These are phyloP conservation scores for Biscogniauxia mediterranea DNA, from an alignment of 2,329 filamentous ascomycete species.

Conservation along the genomic window DNA sequence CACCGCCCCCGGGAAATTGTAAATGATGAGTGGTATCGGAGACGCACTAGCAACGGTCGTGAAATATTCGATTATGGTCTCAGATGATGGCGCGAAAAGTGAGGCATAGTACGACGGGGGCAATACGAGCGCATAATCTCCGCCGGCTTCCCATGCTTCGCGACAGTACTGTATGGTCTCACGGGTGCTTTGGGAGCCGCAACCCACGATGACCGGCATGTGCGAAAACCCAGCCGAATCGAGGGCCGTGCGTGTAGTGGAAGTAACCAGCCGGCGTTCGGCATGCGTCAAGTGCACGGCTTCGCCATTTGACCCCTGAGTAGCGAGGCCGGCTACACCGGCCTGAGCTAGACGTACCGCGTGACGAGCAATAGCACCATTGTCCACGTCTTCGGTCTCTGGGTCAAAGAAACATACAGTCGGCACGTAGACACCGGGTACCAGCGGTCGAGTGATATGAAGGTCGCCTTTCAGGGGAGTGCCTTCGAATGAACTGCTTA, in stretches of 20 bases:
- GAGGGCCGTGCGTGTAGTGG: slow-evolving; percentile 67
- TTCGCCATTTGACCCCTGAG: slow-evolving; percentile 80
- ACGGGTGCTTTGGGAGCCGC: slow-evolving; percentile 69
- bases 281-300: slow-evolving; percentile 72
- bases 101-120: slow-evolving; percentile 74
- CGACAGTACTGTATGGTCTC: slow-evolving; percentile 69
- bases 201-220: slow-evolving; percentile 74
- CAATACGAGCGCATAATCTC: slow-evolving; percentile 73
- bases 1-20: slow-evolving; percentile 67
- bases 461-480: slow-evolving; percentile 21
- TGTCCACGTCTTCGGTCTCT: slow-evolving; percentile 65
- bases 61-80: slow-evolving; percentile 67
- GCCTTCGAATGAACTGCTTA: neutral
- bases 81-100: slow-evolving; percentile 59
- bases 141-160: slow-evolving; percentile 67
- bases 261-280: slow-evolving; percentile 68
- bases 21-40: slow-evolving; percentile 65
- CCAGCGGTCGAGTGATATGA: slow-evolving; percentile 36
- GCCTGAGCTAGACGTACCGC: slow-evolving; percentile 70
- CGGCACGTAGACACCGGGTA: slow-evolving; percentile 66
- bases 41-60: slow-evolving; percentile 60
- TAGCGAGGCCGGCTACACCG: slow-evolving; percentile 71
- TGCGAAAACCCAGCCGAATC: slow-evolving; percentile 62
- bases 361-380: slow-evolving; percentile 55
- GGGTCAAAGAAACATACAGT: slow-evolving; percentile 72